Evolutionary conservation across 2,329 filamentous ascomycete genomes (phyloP).

Genomic region (Pseudocercospora crystallina): DNA sequence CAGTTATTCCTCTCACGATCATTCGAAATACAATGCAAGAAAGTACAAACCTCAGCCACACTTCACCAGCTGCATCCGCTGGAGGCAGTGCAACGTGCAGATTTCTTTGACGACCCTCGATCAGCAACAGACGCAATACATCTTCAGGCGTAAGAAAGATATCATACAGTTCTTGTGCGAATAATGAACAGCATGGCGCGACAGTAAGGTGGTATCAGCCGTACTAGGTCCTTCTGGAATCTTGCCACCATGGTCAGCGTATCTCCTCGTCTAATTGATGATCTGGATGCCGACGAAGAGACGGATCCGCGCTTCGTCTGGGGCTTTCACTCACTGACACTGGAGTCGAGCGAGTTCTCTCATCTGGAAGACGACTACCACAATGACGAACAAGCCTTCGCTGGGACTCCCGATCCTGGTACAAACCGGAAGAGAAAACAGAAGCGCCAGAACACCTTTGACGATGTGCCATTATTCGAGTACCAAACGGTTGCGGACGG

Average conservation of each 20-base stretch:
- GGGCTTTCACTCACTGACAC: conserved; percentile 25
- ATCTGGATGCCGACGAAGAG: conserved; percentile 29
- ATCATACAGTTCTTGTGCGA: neutral
- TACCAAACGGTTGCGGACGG: conserved; percentile 30
- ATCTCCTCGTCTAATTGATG: conserved; percentile 28
- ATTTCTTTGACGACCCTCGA: no score
- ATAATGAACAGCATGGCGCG: no score
- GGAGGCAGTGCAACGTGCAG: conserved; percentile 11
- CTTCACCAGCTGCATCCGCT: neutral
- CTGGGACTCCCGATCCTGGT: conserved; percentile 23
- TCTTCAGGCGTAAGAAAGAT: neutral
- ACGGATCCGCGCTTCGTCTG: conserved; percentile 28
- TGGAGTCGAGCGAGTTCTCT: conserved; percentile 15
- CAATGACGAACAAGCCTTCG: conserved; percentile 24
- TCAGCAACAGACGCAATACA: no score
- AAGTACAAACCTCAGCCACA: neutral
- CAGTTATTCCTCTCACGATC: no score
- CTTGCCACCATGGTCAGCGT: conserved; percentile 17
- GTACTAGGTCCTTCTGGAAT: neutral
- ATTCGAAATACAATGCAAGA: no score
- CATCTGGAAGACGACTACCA: conserved; percentile 5
- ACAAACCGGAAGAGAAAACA: conserved; percentile 18
- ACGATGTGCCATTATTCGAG: conserved; percentile 18
- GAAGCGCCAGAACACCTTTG: conserved; percentile 22
- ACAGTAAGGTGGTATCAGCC: no score